Evolutionary conservation across 768 basidiomycete species (phyloP), one percentile per base, ranked within the genome.

Genomic region (Antrodiella citrinella): DNA sequence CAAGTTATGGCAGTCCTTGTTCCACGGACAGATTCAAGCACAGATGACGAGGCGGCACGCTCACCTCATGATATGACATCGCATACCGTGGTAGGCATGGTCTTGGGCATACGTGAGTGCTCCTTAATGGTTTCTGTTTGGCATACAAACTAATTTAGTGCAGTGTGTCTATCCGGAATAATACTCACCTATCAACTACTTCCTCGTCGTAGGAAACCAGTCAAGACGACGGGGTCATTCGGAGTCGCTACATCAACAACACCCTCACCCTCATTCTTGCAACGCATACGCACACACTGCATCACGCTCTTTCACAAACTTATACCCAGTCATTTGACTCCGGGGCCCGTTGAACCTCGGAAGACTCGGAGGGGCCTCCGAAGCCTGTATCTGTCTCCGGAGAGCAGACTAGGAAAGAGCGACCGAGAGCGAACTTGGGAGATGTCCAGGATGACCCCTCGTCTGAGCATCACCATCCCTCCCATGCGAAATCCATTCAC

Each of bases 61-160:
- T 47, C 45, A 11, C 19, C 44, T 11, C 49, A 44, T 38, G 46
- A n/a, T n/a, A n/a, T 55, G 12, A 51, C 54, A 18, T 41, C 44
- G 11, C 25, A 39, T 19, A 55, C 54, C 10, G 47, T 52, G 9
- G 47, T 52, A n/a, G 54, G 54, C 4, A 55, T 55, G 54, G 51
- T 55, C n/a, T 45, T 55, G n/a, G 54, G 54, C 10, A 47, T 55
- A 7, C 40, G 54, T 55, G 44, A 49, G 54, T 55, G n/a, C 4
- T 48, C 3, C 13, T 48, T 24, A n/a, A 7, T 21, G 11, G 4
- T 45, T 22, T 18, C 9, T 43, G 41, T 9, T 19, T 7, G 18
- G 5, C 15, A 7, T 43, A 22, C 9, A 9, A 43, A 43, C 41
- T 43, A 23, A 20, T 53, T 48, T 1, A 19, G 41, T 23, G 4